Conservation (phyloP, 1,284 basidiomycete species). For the Boletus chippewaensis region DNA sequence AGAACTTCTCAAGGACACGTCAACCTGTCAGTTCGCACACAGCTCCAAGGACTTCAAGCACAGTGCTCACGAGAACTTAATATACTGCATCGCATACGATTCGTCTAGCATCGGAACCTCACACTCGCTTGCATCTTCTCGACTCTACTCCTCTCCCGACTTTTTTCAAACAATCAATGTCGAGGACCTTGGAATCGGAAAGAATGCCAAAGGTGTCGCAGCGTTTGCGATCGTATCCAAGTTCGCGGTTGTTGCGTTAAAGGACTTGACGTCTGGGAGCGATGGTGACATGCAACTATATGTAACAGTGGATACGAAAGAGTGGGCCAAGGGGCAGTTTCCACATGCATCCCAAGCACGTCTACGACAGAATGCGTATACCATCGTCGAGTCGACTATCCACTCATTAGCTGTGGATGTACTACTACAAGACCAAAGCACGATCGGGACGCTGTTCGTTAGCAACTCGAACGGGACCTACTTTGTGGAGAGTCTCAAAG, state of each 20-base stretch:
- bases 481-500: constrained; percentile 86
- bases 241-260: constrained; percentile 83
- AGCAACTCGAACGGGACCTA: constrained; percentile 92
- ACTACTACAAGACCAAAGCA: constrained; percentile 63
- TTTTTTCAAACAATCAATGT: constrained; percentile 65
- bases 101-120: constrained; percentile 42
- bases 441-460: constrained; percentile 88
- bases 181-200: constrained; percentile 81
- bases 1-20: constrained; percentile 61
- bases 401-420: constrained; percentile 95
- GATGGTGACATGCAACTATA: constrained; percentile 77
- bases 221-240: constrained; percentile 89
- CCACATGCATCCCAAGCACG: constrained; percentile 77
- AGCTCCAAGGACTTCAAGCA: constrained; percentile 73
- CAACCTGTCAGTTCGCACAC: constrained; percentile 82
- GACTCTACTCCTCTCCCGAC: constrained; percentile 76
- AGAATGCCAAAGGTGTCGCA: constrained; percentile 76
- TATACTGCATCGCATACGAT: constrained; percentile 87
- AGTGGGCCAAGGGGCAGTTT: constrained; percentile 80
- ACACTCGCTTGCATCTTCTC: constrained; percentile 57
- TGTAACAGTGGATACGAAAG: constrained; percentile 73
- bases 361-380: constrained; percentile 88
- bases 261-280: constrained; percentile 47
- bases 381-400: constrained; percentile 88
- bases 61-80: constrained; percentile 61